Base-by-base conservation (phyloP, 805 yeast species). In the Danielozyma ontarioensis region DNA sequence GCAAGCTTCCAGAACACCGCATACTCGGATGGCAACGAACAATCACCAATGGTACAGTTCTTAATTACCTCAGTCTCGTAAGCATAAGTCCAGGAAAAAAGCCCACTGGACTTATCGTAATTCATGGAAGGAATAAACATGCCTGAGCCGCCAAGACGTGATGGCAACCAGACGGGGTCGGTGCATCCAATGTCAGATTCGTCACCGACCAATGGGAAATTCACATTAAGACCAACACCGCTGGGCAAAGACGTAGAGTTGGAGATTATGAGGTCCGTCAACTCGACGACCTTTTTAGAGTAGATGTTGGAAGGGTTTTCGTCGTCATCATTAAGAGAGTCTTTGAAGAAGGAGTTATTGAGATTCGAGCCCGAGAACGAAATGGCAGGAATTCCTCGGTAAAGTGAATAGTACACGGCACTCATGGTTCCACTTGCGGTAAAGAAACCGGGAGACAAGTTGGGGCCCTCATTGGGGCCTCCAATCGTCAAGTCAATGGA, bases 171-270 rank as follows among this genome's bases (percentile, higher is more conserved):
- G 7, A 16, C 15, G 3, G 48, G 48, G 24, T 40, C 35, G 14
- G 23, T 13, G 27, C 48, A 44, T 2, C 32, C 21, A 3, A 39
- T 37, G 11, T 33, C 24, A 25, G 48, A 44, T 42, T 53, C 46
- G n/a, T 45, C 46, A 17, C 71, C 70, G 17, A 72, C 77, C 11
- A 34, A 31, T 32, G 78, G 78, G 47, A 62, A 57, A 53, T 73
- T 72, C 35, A 72, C 75, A 47, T 67, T 70, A 35, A 72, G 38
- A 44, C 75, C 77, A 33, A 56, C 59, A 27, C 65, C 64, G 26
- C 55, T 35, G 31, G 78, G 78, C 37, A 73, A 55, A 17, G 58
- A 48, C 40, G 59, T 52, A 22, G 39, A 41, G 40, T 59, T 58
- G 10, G 53, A 37, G 32, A 52, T 46, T 35, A 48, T 36, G 8